phyloP scores from a whole-genome alignment of 805 yeast species.

The Clavispora asparagi region DNA sequence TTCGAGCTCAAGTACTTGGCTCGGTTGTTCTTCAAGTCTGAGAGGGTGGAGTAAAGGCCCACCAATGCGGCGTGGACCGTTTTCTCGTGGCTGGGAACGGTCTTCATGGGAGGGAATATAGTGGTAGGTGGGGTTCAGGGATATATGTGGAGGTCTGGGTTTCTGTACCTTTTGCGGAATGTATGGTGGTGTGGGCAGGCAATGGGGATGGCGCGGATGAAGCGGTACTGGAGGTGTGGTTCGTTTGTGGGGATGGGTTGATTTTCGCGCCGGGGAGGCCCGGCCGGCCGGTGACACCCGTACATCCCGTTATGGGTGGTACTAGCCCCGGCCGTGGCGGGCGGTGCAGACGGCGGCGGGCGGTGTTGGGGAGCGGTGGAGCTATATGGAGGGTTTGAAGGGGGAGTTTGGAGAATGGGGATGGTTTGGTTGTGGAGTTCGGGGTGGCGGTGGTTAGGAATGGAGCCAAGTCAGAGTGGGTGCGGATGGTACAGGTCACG shows the following conservation, averaged over 20 bases:
- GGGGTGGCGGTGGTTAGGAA: no score
- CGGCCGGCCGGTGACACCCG: slow-evolving; percentile 1
- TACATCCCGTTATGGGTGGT: background rate
- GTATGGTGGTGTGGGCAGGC: background rate
- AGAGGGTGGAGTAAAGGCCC: slow-evolving; percentile 22
- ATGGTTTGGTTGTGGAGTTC: no score
- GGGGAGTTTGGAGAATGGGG: no score
- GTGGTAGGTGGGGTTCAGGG: no score
- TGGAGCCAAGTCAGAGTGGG: no score
- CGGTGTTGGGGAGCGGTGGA: no score
- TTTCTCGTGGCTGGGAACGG: slow-evolving; percentile 35
- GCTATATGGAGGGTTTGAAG: no score
- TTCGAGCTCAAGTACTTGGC: slow-evolving; percentile 60
- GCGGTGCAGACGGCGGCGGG: no score
- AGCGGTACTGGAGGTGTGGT: background rate
- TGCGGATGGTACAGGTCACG: no score
- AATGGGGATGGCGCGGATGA: background rate
- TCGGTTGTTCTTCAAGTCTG: slow-evolving; percentile 54
- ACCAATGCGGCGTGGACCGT: slow-evolving; percentile 24
- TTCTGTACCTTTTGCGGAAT: background rate
- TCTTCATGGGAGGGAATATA: slow-evolving; percentile 7
- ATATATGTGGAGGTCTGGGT: background rate
- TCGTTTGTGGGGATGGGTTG: background rate
- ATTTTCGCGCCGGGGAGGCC: background rate
- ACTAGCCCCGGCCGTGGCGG: no score